Percentiles rank a stretch among this genome's conserved stretches.
Evolutionary conservation across 1,284 basidiomycete genomes (phyloP).

Genomic region (Pyrrhoderma lamaoense): DNA sequence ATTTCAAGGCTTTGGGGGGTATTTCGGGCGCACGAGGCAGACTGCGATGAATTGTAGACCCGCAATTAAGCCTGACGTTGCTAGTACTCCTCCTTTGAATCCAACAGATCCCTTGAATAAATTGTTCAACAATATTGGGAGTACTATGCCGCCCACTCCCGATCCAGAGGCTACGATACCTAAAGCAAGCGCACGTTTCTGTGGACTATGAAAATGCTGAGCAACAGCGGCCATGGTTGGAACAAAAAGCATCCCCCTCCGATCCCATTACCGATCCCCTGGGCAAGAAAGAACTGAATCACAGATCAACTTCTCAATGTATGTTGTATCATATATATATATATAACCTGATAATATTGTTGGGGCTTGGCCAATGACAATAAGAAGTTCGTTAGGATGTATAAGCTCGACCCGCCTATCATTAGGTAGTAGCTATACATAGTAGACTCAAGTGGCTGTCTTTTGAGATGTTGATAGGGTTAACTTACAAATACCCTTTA

Average conservation of each 20-base stretch:
- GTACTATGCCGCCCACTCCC: conserved; percentile 23
- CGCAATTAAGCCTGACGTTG: conserved; percentile 24
- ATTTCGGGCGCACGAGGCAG: conserved; percentile 26
- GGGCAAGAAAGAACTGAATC: conserved; percentile 20
- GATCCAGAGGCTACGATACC: conserved; percentile 19
- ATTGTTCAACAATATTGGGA: conserved; percentile 27
- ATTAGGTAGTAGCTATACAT: conserved; percentile 30
- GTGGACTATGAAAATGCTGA: conserved; percentile 18
- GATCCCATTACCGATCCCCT: conserved; percentile 21
- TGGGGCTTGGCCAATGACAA: conserved; percentile 34
- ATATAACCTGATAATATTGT: conserved; percentile 37
- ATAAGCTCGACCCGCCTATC: conserved; percentile 30
- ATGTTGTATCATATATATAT: conserved; percentile 21
- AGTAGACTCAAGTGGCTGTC: background rate
- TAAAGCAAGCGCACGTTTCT: conserved; percentile 2
- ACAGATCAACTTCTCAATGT: conserved; percentile 21
- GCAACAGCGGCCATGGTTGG: conserved; percentile 18
- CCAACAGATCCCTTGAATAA: conserved; percentile 22
- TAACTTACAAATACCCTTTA: conserved; percentile 14
- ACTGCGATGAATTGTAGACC: conserved; percentile 24
- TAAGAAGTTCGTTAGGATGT: conserved; percentile 37
- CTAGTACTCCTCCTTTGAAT: conserved; percentile 24
- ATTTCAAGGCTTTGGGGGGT: background rate
- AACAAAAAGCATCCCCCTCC: conserved; percentile 18
- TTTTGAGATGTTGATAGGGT: background rate